Evolutionary conservation across 371 early-diverging fungal genomes (phyloP).

Genomic region (Mortierella sp.): DNA sequence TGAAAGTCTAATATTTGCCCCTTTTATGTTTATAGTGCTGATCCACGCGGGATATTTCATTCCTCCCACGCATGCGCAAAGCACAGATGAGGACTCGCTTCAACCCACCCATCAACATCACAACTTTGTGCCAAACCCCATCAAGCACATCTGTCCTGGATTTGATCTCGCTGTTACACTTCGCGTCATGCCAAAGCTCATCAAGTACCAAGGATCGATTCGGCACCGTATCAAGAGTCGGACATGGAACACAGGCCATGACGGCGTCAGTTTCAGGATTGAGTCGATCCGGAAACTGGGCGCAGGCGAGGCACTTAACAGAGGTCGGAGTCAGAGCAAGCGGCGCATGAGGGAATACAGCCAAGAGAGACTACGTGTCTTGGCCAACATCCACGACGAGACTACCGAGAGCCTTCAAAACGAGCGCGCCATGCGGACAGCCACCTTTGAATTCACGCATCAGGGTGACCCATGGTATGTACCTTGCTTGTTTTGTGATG

Average conservation of each 20-base stretch:
- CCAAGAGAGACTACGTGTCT: slow-evolving; percentile 41
- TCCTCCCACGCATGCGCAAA: slow-evolving; percentile 30
- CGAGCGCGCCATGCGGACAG: slow-evolving; percentile 48
- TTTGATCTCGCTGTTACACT: slow-evolving; percentile 79
- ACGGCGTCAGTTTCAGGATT: slow-evolving; percentile 82
- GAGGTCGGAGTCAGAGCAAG: slow-evolving; percentile 53
- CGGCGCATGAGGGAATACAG: slow-evolving; percentile 43
- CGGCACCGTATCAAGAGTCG: slow-evolving; percentile 76
- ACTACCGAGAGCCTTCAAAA: slow-evolving; percentile 54
- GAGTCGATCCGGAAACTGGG: slow-evolving; percentile 67
- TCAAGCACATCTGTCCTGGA: slow-evolving; percentile 54
- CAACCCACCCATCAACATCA: slow-evolving; percentile 54
- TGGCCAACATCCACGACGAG: slow-evolving; percentile 46
- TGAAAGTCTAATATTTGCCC: not conserved
- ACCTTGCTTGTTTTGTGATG: not conserved
- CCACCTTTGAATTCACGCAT: slow-evolving; percentile 62
- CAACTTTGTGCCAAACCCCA: slow-evolving; percentile 42
- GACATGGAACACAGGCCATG: slow-evolving; percentile 78
- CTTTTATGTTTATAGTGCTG: slow-evolving; percentile 56
- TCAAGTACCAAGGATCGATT: slow-evolving; percentile 74
- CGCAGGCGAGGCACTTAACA: slow-evolving; percentile 50
- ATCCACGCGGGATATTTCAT: slow-evolving; percentile 70
- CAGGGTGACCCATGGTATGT: slow-evolving; percentile 65
- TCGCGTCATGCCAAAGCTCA: slow-evolving; percentile 81
- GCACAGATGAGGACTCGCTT: slow-evolving; percentile 29